Base-by-base conservation (phyloP, 1,284 basidiomycete genomes). In the Melampsora americana region DNA sequence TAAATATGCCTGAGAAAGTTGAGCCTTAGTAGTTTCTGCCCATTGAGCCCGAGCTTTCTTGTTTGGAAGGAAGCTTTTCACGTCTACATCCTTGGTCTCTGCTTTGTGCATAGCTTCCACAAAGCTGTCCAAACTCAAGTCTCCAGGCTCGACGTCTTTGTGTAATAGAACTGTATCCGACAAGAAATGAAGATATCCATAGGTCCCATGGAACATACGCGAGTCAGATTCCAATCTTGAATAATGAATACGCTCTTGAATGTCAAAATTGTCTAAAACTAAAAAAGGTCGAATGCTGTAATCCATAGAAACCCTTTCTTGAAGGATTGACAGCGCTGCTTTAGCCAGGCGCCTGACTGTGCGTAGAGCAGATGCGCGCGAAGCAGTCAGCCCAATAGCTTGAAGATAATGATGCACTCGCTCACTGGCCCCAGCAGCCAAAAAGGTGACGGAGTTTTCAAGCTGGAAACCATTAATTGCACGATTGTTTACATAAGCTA, bases 241-340 rank as follows among this genome's bases (percentile, higher is more conserved):
- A 3, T 35, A 32, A 30, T 71, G 69, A n/a, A 48, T 53, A 16
- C 16, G 46, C 35, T 71, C 30, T 32, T 62, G 69, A n/a, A 71
- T 62, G 61, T 64, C 60, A 16, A 71, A 46, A 39, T 71, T 71
- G 48, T 71, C 60, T n/a, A 71, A 61, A 18, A 53, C 60, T 14
- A 71, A 39, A 23, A 44, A 50, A 2, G 59, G 69, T 23, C n/a
- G 18, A n/a, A 56, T n/a, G 7, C 4, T n/a, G 14, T 23, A 56
- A 1, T 56, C 18, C 53, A 14, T 20, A 16, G 20, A 32, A 12
- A 71, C 35, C 6, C 2, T 64, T 62, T 71, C 44, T 64, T 71
- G 32, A 5, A 48, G 7, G 14, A 28, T 39, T 65, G 28, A 46
- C 1, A 62, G 32, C 12, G n/a, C 26, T 71, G 23, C 69, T 18